These are phyloP conservation scores for Ulvella scutata DNA, from an alignment of 139 green algal genomes.

Conservation along the genomic window DNA sequence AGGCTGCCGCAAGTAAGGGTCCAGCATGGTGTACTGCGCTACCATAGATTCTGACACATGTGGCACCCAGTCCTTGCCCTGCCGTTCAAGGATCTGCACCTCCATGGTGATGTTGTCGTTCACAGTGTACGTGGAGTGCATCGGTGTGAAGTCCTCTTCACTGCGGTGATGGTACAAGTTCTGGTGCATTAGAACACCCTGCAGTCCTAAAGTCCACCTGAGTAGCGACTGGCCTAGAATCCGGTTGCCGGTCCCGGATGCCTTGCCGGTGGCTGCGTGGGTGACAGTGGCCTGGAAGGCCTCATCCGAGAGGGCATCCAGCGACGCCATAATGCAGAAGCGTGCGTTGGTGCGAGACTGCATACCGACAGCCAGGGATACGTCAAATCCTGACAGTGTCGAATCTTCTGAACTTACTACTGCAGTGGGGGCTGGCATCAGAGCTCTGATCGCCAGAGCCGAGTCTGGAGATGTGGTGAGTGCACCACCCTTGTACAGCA, in stretches of 20 bases:
- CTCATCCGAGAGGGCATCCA: not conserved
- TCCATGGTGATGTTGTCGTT: slow-evolving; percentile 46
- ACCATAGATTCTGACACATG: slow-evolving; percentile 64
- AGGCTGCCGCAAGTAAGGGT: slow-evolving; percentile 69
- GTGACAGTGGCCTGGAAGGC: not conserved
- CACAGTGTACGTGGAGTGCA: slow-evolving; percentile 22
- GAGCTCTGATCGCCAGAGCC: not conserved
- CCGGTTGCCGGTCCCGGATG: slow-evolving; percentile 30
- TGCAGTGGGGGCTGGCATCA: not conserved
- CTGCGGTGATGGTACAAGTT: slow-evolving; percentile 31
- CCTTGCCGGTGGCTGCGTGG: not conserved
- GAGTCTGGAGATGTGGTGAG: not conserved
- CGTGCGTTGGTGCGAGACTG: not conserved
- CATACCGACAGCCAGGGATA: not conserved
- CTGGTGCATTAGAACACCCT: slow-evolving; percentile 41
- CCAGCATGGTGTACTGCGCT: slow-evolving; percentile 88
- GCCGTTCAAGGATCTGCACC: slow-evolving; percentile 49
- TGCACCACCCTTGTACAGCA: not conserved
- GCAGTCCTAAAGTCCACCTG: slow-evolving; percentile 63
- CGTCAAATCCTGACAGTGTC: not conserved
- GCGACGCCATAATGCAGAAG: not conserved
- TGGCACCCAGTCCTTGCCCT: not conserved
- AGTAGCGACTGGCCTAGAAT: slow-evolving; percentile 38
- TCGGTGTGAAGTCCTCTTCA: not conserved
- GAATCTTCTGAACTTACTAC: not conserved